A percentile compares a stretch with the other conserved stretches of the same genome.
phyloP scores from a whole-genome alignment of 2,329 filamentous ascomycete genomes.

The Arthrinium puccinioides region DNA sequence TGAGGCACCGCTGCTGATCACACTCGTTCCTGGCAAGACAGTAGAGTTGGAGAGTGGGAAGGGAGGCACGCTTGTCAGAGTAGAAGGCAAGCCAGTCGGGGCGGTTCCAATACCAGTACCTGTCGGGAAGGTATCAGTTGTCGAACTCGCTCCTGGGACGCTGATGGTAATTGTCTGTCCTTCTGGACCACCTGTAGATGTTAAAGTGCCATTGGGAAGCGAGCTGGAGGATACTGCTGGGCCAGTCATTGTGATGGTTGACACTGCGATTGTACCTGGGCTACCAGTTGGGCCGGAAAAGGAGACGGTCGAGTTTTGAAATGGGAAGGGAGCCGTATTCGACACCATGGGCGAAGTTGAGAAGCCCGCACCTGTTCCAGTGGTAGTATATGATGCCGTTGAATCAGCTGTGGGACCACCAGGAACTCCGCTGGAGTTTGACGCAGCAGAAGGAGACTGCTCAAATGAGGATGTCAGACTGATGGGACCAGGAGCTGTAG shows the following conservation, averaged over 20 bases:
- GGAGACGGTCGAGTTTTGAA: constrained; percentile 11
- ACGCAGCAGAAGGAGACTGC: background rate
- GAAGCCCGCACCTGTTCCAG: background rate
- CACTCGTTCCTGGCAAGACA: constrained; percentile 2
- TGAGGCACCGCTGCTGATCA: constrained; percentile 3
- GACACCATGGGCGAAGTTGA: background rate
- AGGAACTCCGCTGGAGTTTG: background rate
- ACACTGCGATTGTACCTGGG: background rate
- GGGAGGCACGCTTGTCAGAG: constrained; percentile 4
- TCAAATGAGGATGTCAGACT: background rate
- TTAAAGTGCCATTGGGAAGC: background rate
- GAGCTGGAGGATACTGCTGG: background rate
- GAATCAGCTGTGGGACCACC: background rate
- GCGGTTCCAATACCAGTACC: too few relatives aligned
- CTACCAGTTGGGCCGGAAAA: constrained; percentile 6
- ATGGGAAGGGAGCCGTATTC: background rate
- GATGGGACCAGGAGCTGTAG: background rate
- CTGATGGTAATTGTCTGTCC: background rate
- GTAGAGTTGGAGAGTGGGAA: constrained; percentile 11
- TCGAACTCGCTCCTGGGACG: background rate
- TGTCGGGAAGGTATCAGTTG: too few relatives aligned
- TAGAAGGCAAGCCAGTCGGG: too few relatives aligned
- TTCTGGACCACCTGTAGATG: constrained; percentile 1
- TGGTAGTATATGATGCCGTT: background rate
- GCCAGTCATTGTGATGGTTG: background rate